These are phyloP conservation scores for Leccinum huronense DNA, from an alignment of 1,284 basidiomycete genomes.

Conservation along the genomic window DNA sequence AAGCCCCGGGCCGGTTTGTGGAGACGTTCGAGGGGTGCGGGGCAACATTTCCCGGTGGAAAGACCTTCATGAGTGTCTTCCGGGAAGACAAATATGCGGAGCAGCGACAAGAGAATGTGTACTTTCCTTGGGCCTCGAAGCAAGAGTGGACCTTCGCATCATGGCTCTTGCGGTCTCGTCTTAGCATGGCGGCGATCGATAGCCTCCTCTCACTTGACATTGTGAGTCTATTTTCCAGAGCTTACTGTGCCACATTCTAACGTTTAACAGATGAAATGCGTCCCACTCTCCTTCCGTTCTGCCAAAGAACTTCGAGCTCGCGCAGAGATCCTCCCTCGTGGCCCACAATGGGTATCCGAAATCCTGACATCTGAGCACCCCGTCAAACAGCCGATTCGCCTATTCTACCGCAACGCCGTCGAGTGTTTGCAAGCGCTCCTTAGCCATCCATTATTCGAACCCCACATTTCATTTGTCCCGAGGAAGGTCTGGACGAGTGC, in stretches of 20 bases:
- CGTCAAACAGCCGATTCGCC: too few relatives aligned
- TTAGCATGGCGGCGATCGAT: background rate
- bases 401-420: too few relatives aligned
- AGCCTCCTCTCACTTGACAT: background rate
- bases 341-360: too few relatives aligned
- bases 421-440: background rate
- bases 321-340: too few relatives aligned
- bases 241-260: too few relatives aligned
- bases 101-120: background rate
- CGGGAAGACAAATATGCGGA: background rate
- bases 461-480: background rate
- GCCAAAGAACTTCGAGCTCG: too few relatives aligned
- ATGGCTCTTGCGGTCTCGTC: background rate
- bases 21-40: background rate
- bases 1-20: background rate
- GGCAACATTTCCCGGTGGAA: background rate
- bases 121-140: background rate
- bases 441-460: background rate
- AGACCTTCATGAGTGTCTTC: background rate
- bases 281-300: too few relatives aligned
- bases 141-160: background rate
- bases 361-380: too few relatives aligned
- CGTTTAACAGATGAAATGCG: too few relatives aligned
- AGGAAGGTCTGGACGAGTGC: background rate
- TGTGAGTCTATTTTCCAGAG: too few relatives aligned